Conservation (phyloP, 2,329 filamentous ascomycete genomes). For the Akanthomyces lecanii region DNA sequence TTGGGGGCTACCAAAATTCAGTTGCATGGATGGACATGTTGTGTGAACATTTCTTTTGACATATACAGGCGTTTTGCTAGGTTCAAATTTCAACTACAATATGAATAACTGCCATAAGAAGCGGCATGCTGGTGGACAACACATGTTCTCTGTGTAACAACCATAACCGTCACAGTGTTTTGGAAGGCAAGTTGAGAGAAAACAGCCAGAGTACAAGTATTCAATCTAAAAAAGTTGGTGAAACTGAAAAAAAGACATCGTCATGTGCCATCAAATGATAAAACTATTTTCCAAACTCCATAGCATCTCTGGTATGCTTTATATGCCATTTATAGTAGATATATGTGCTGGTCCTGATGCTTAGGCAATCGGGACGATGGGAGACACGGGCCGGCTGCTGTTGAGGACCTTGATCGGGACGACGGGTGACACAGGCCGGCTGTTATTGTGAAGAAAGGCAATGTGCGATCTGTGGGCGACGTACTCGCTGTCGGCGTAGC, state of each 20-base stretch:
- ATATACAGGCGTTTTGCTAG: conserved; percentile 13
- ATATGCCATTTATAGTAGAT: conserved; percentile 10
- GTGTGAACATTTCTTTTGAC: conserved; percentile 7
- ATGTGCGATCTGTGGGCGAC: conserved; percentile 86
- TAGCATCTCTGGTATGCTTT: conserved; percentile 8
- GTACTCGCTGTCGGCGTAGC: conserved; percentile 93
- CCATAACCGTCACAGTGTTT: no score
- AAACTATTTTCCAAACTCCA: conserved; percentile 7
- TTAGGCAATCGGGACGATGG: conserved; percentile 27
- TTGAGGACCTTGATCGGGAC: conserved; percentile 33
- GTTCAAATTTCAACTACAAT: neutral
- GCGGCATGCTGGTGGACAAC: no score
- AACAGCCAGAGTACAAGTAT: neutral
- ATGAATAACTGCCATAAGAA: neutral
- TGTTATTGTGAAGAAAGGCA: conserved; percentile 61
- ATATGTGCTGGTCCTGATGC: neutral
- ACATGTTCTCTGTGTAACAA: neutral
- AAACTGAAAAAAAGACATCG: neutral
- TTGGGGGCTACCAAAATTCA: conserved; percentile 11
- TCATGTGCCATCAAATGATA: neutral
- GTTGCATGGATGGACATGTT: conserved; percentile 10
- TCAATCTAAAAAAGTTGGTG: conserved; percentile 6
- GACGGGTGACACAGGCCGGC: conserved; percentile 49
- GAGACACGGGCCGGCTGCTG: conserved; percentile 52
- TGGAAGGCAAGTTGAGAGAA: neutral